These are phyloP conservation scores for Fraxinus angustifolia DNA, from an alignment of 305 asterid genomes.

Conservation along the genomic window DNA sequence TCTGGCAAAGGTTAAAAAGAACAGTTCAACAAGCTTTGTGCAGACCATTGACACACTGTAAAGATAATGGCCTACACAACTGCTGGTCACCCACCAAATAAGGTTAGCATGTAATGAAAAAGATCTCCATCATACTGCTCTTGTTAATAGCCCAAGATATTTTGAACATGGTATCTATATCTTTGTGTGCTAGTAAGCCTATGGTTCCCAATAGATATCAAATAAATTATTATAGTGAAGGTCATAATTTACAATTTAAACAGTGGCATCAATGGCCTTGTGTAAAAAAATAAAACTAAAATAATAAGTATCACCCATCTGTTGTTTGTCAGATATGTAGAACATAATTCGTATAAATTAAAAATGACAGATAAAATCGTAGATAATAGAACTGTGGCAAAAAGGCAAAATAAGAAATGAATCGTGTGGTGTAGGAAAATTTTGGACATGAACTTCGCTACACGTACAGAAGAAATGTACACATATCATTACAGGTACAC, in stretches of 20 bases:
- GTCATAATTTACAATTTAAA: neutral
- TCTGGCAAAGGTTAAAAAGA: neutral
- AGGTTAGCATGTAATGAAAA: neutral
- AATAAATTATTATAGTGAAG: neutral
- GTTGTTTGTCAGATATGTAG: neutral
- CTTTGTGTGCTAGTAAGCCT: neutral
- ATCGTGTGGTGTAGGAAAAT: neutral
- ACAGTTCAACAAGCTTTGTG: conserved; percentile 3
- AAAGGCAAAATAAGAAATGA: conserved; percentile 1
- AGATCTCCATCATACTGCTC: neutral
- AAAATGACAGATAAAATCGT: neutral
- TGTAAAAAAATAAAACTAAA: neutral
- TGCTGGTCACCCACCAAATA: neutral
- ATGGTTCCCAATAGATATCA: neutral
- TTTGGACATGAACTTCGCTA: neutral
- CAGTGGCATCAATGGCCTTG: neutral
- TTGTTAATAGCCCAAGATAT: neutral
- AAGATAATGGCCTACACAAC: neutral
- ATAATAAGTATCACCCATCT: neutral
- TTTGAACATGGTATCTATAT: neutral
- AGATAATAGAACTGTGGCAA: neutral
- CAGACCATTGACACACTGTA: neutral
- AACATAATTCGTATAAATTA: neutral
- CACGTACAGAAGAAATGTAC: no score
- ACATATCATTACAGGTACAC: no score